Percentiles rank a stretch among this genome's conserved stretches.
phyloP scores from a whole-genome alignment of 1,284 basidiomycete species.

The Rhodotorula sp. region DNA sequence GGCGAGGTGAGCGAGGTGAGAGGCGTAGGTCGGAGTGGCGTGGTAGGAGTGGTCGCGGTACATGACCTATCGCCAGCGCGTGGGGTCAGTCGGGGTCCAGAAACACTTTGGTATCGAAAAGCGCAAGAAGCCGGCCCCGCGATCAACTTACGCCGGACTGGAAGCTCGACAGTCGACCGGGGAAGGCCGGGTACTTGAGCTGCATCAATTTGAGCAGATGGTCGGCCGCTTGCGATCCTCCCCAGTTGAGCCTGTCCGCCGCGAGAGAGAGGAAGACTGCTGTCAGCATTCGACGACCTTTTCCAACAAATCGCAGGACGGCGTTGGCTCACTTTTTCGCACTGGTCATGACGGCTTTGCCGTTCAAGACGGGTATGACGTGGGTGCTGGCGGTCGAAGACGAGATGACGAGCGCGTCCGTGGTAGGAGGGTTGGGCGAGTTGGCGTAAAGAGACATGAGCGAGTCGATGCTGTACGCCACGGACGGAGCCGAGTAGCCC shows the following conservation, averaged over 20 bases:
- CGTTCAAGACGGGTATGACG: conserved; percentile 77
- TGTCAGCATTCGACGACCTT: not conserved
- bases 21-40: conserved; percentile 68
- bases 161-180: conserved; percentile 55
- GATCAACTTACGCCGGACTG: conserved; percentile 55
- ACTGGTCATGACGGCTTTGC: conserved; percentile 74
- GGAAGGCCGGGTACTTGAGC: conserved; percentile 92
- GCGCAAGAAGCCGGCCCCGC: not conserved
- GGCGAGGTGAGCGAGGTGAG: conserved; percentile 62
- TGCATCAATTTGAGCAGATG: conserved; percentile 89
- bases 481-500: conserved; percentile 79
- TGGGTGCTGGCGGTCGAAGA: conserved; percentile 84
- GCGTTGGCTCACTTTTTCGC: conserved; percentile 67
- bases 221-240: conserved; percentile 83
- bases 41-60: conserved; percentile 84
- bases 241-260: conserved; percentile 79
- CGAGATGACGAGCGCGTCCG: conserved; percentile 77
- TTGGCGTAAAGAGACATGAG: conserved; percentile 87
- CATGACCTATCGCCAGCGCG: conserved; percentile 67
- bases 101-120: not conserved
- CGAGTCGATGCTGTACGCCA: conserved; percentile 87
- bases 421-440: conserved; percentile 54
- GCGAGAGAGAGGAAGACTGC: no score
- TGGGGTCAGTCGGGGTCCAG: conserved; percentile 48
- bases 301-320: not conserved